phyloP scores from a whole-genome alignment of 192 early-diverging fungal species.

The Dissophora globulifera region DNA sequence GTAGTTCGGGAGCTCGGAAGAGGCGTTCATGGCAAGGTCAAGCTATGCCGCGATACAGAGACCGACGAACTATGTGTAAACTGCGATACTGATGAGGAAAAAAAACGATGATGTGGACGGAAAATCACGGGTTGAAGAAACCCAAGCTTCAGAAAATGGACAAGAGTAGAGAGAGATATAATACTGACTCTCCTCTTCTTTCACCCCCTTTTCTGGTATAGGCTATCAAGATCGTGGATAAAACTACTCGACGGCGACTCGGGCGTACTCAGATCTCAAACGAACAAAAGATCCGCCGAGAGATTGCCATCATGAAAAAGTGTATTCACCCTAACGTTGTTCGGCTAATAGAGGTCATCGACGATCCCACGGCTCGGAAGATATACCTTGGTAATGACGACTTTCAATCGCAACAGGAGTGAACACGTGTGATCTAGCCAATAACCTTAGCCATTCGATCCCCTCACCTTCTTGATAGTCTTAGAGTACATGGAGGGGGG shows the following conservation, averaged over 20 bases:
- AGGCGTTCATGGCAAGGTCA: slow-evolving; percentile 97
- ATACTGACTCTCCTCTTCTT: slow-evolving; percentile 6
- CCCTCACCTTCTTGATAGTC: slow-evolving; percentile 55
- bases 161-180: background rate
- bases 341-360: slow-evolving; percentile 90
- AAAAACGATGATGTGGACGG: background rate
- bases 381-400: slow-evolving; percentile 86
- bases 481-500: slow-evolving; percentile 94
- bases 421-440: background rate
- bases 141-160: background rate
- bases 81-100: background rate
- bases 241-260: slow-evolving; percentile 51
- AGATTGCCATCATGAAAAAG: slow-evolving; percentile 97
- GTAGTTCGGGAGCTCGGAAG: slow-evolving; percentile 90
- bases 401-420: too few relatives aligned
- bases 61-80: slow-evolving; percentile 82
- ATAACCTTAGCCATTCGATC: background rate
- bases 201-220: slow-evolving; percentile 5
- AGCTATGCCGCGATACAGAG: slow-evolving; percentile 85
- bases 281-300: slow-evolving; percentile 90
- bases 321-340: slow-evolving; percentile 94
- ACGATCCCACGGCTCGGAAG: slow-evolving; percentile 89
- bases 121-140: background rate
- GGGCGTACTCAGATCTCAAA: slow-evolving; percentile 54
- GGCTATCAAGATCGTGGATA: slow-evolving; percentile 60